phyloP scores from a whole-genome alignment of 2,329 filamentous ascomycete species.

The Neofusicoccum laricinum region DNA sequence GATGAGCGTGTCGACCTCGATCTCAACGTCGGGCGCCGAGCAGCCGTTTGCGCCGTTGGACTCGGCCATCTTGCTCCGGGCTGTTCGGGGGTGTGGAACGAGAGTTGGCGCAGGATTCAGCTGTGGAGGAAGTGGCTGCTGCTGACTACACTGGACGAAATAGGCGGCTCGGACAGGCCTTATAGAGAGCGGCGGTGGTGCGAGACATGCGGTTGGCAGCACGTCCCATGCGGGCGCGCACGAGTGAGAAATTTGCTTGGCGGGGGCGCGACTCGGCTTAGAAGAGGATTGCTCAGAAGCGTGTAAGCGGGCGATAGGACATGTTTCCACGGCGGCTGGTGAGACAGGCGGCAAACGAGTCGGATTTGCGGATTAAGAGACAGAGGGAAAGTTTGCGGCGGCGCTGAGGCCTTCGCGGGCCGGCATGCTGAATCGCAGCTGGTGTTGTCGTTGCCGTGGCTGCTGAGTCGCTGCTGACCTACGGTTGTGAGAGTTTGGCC shows the following conservation, averaged over 20 bases:
- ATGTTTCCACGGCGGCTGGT: not conserved
- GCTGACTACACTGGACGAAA: no score
- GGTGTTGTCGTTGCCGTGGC: not conserved
- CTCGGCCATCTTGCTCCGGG: not conserved
- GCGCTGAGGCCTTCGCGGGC: no score
- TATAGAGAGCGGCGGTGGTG: no score
- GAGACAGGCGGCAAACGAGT: not conserved
- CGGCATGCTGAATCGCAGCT: not conserved
- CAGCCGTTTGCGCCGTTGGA: not conserved
- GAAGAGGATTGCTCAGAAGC: not conserved
- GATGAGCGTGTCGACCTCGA: constrained; percentile 49
- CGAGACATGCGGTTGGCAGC: no score
- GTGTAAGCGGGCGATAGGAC: not conserved
- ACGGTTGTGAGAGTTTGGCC: no score
- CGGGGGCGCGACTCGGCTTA: not conserved
- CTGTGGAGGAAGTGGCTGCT: no score
- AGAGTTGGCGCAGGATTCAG: no score
- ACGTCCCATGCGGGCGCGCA: not conserved
- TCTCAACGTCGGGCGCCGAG: not conserved
- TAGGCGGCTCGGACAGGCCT: no score
- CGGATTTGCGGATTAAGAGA: not conserved
- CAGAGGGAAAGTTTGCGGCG: not conserved
- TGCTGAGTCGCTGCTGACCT: not conserved
- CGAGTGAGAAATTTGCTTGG: not conserved
- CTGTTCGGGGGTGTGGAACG: no score